These are phyloP conservation scores for Pyrus hybrid DNA, from an alignment of 331 rosid genomes.

Conservation along the genomic window DNA sequence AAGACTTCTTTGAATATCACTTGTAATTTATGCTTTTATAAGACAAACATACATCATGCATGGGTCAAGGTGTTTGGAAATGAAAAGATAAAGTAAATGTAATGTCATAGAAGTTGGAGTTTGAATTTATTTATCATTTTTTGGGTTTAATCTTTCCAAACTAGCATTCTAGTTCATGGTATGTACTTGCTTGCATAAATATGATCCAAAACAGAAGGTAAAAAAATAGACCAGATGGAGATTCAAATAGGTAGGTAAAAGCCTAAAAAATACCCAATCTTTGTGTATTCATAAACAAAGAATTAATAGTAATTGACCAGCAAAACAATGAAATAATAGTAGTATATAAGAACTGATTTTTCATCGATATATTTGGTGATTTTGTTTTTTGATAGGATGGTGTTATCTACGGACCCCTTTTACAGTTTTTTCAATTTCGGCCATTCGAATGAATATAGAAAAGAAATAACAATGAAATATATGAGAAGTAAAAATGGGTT, in stretches of 20 bases:
- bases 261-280: background rate
- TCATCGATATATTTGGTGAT: background rate
- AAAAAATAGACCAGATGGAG: background rate
- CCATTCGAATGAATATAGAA: too few species aligned
- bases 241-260: background rate
- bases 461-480: too few species aligned
- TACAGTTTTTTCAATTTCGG: too few species aligned
- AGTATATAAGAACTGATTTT: background rate
- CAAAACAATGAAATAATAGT: background rate
- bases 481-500: too few species aligned
- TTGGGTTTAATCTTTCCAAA: background rate
- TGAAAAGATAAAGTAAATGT: conserved; percentile 2
- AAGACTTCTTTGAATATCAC: background rate
- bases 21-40: background rate
- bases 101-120: background rate
- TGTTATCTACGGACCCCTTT: too few species aligned
- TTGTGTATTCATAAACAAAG: background rate
- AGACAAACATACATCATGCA: background rate
- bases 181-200: background rate
- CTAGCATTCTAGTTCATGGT: background rate
- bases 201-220: background rate
- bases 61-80: background rate
- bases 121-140: background rate
- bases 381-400: background rate
- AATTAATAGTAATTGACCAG: background rate